Evolutionary conservation across 805 yeast genomes (phyloP), one percentile per base, ranked within the genome.

Genomic region (Zygotorulaspora florentina): DNA sequence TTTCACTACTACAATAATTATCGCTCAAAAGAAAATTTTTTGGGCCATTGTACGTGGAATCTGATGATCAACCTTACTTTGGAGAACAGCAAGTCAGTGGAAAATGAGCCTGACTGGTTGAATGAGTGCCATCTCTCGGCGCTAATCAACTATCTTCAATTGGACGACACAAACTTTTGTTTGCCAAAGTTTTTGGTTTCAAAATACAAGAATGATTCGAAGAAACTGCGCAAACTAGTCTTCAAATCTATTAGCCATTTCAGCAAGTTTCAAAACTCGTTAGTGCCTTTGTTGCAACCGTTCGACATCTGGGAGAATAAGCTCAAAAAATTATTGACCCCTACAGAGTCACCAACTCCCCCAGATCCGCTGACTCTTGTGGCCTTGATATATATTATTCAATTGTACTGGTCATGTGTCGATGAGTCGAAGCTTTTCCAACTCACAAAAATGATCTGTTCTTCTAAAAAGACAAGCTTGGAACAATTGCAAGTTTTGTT

Each of bases 31-130:
- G 48, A 50, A 15, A 47, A 46, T 27, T 59, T 51, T 34, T 7
- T 62, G 45, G 65, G 67, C 4, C 53, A 58, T 39, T 47, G 54
- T 13, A 46, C 64, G 2, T 62, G 66, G 66, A 50, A 55, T 35
- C 31, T 42, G 2, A 33, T 61, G 15, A 26, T 26, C 11, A 39
- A 40, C 9, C 8, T 41, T 3, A 28, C 31, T 13, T 34, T 36
- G 2, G 34, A 35, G 5, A 41, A 39, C 13, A 15, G 16, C 23
- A 12, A 26, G 12, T 37, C 13, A 4, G 6, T 16, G 8, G 35
- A 43, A 3, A 10, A n/a, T 8, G 47, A 43, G 18, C 37, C 12
- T 5, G 34, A 42, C 16, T 42, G 45, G 35, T 41, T 48, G 35
- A 44, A 40, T 15, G 43, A 39, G 17, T 36, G 35, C 25, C 51